These are phyloP conservation scores for Pholiota conissans DNA, from an alignment of 768 basidiomycete genomes.

Conservation along the genomic window DNA sequence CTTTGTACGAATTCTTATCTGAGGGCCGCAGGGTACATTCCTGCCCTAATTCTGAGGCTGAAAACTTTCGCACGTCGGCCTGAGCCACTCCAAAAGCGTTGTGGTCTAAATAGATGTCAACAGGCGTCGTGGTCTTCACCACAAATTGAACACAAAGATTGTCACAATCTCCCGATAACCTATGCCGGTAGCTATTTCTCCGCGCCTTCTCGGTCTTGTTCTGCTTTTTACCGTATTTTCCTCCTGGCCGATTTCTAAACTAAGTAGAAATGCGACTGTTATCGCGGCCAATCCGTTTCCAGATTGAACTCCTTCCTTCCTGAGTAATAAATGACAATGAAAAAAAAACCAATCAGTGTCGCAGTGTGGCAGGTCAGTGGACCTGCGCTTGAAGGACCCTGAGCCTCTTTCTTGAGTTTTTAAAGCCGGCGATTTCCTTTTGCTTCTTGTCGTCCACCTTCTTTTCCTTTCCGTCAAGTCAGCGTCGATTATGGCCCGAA, in stretches of 20 bases:
- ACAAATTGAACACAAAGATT: background rate
- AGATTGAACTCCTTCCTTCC: background rate
- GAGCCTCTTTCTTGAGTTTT: too few species aligned
- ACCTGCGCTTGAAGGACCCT: background rate
- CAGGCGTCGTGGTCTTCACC: background rate
- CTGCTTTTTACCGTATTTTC: background rate
- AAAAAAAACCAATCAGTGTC: background rate
- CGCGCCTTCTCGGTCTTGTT: background rate
- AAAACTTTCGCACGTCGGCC: background rate
- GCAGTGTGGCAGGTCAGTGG: background rate
- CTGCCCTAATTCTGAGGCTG: background rate
- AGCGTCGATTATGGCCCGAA: too few species aligned
- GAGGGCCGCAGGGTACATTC: background rate
- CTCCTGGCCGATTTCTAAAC: background rate
- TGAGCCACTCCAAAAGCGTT: background rate
- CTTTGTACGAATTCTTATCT: too few species aligned
- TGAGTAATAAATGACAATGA: background rate
- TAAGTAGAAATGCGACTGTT: background rate
- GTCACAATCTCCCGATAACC: background rate
- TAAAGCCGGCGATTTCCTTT: too few species aligned
- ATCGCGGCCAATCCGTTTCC: background rate
- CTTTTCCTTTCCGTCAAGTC: too few species aligned
- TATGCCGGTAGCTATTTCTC: background rate
- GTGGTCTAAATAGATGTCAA: background rate
- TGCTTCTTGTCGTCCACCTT: too few species aligned